Percentiles rank a stretch among this genome's conserved stretches.
These are phyloP conservation scores for Nannochloropsis oceanica DNA, from an alignment of 108 stramenopile genomes.

Conservation along the genomic window DNA sequence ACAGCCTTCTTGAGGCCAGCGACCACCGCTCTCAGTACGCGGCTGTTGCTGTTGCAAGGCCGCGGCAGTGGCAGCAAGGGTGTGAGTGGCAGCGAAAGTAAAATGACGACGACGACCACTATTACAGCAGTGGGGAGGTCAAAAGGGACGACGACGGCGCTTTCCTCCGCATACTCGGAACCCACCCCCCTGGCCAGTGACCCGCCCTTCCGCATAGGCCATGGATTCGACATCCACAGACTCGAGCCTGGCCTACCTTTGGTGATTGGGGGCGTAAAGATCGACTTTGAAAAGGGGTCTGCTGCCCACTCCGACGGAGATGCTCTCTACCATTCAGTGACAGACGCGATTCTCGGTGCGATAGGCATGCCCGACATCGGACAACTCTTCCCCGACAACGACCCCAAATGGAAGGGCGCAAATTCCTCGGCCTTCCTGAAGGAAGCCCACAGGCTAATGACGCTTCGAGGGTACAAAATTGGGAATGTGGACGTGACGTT, in stretches of 20 bases:
- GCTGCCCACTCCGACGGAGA: conserved; percentile 88
- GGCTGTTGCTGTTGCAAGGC: neutral
- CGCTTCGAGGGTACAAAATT: conserved; percentile 56
- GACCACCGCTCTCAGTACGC: neutral
- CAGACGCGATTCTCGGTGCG: conserved; percentile 77
- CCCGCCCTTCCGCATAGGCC: conserved; percentile 57
- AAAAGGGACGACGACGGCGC: neutral
- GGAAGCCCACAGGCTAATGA: conserved; percentile 66
- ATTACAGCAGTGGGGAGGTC: neutral
- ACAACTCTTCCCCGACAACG: conserved; percentile 83
- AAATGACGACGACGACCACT: neutral
- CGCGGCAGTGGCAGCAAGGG: neutral
- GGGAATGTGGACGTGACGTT: conserved; percentile 51
- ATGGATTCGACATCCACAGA: conserved; percentile 91
- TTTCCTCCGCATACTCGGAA: neutral
- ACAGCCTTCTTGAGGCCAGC: neutral
- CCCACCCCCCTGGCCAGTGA: neutral
- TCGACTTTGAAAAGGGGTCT: conserved; percentile 45
- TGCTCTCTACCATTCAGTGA: conserved; percentile 79
- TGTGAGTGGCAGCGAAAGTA: too few relatives aligned
- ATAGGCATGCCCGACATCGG: conserved; percentile 55
- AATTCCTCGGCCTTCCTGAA: conserved; percentile 85
- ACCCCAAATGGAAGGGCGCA: conserved; percentile 81
- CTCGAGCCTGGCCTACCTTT: conserved; percentile 78
- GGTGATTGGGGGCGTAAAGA: conserved; percentile 68